Evolutionary conservation across 352 stramenopile species (phyloP).

Genomic region (Phytopythium litorale): DNA sequence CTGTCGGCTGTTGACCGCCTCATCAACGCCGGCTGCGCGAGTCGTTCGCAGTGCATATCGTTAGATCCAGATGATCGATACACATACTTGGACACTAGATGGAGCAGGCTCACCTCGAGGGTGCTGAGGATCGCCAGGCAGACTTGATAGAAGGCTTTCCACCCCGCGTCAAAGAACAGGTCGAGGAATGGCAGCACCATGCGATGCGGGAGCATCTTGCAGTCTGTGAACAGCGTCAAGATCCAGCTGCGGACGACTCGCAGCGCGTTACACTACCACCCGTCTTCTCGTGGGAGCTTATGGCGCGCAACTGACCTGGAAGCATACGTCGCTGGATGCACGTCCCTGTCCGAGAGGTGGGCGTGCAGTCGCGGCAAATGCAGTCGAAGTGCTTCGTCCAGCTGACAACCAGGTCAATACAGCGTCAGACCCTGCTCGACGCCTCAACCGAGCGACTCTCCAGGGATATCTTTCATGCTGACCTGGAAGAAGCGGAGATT

Average conservation of each 20-base stretch:
- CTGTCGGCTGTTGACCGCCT: conserved; percentile 14
- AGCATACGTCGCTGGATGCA: conserved; percentile 46
- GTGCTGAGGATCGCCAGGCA: conserved; percentile 34
- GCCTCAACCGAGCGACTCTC: not conserved
- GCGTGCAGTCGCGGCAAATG: conserved; percentile 33
- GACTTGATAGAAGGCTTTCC: conserved; percentile 43
- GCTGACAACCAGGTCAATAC: conserved; percentile 4
- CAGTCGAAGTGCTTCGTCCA: conserved; percentile 38
- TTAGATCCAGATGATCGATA: not conserved
- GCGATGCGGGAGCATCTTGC: conserved; percentile 30
- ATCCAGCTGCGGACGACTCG: conserved; percentile 29
- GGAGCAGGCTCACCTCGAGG: conserved; percentile 22
- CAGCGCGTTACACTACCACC: not conserved
- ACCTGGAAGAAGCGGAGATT: conserved; percentile 47
- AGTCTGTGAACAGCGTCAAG: conserved; percentile 49
- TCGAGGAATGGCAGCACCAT: conserved; percentile 39
- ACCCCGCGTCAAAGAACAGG: conserved; percentile 45
- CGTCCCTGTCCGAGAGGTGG: conserved; percentile 37
- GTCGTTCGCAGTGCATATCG: not conserved
- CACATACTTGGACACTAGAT: not conserved
- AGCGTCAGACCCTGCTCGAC: not conserved
- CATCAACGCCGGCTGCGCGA: conserved; percentile 16
- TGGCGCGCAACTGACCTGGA: conserved; percentile 21
- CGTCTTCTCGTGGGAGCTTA: too few species aligned
- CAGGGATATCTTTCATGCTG: not conserved